Evolutionary conservation across 2,329 filamentous ascomycete genomes (phyloP).

Genomic region (Metarhizium robertsii): DNA sequence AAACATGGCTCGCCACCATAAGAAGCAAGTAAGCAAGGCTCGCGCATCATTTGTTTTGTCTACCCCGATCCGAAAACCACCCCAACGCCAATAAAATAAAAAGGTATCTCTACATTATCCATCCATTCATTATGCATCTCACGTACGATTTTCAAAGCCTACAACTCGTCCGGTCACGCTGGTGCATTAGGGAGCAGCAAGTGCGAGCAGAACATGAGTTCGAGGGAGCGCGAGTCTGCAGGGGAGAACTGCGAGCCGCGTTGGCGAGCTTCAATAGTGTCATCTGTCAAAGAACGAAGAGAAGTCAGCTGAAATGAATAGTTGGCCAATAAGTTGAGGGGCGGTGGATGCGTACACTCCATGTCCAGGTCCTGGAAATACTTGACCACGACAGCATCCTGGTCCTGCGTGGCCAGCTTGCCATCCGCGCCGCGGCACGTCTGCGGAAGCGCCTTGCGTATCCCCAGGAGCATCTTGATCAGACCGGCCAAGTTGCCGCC

Average conservation of each 20-base stretch:
- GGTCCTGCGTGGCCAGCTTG: constrained; percentile 37
- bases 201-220: constrained; percentile 40
- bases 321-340: not conserved
- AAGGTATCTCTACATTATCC: constrained; percentile 10
- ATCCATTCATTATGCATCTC: constrained; percentile 22
- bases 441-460: constrained; percentile 49
- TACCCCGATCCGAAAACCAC: constrained; percentile 14
- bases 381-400: constrained; percentile 33
- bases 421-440: constrained; percentile 37
- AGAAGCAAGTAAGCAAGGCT: not conserved
- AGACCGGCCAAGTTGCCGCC: constrained; percentile 49
- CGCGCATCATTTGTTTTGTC: not conserved
- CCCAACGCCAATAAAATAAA: not conserved
- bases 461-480: constrained; percentile 52
- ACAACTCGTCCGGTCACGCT: not conserved
- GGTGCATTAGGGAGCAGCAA: constrained; percentile 30
- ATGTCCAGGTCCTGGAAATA: constrained; percentile 50
- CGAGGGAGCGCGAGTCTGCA: constrained; percentile 39
- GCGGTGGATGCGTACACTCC: constrained; percentile 32
- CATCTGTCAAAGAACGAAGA: constrained; percentile 13
- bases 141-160: not conserved
- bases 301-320: too few species aligned
- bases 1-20: not conserved
- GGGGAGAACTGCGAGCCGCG: constrained; percentile 42
- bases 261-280: constrained; percentile 32